phyloP scores from a whole-genome alignment of 2,329 filamentous ascomycete genomes.

The Pezicula radicicola region DNA sequence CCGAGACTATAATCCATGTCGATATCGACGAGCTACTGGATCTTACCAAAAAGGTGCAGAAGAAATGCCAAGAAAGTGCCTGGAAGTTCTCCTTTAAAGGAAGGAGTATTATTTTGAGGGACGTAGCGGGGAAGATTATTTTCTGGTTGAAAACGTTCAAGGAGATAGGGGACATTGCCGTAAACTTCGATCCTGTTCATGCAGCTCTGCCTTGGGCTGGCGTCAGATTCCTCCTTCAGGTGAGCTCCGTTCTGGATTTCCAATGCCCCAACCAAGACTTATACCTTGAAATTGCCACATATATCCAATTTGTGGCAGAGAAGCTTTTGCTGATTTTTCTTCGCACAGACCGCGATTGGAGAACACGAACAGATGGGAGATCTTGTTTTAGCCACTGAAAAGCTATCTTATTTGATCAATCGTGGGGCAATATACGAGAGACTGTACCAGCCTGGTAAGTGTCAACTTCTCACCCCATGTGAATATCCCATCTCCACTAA shows the following conservation, averaged over 20 bases:
- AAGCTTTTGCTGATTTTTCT: neutral
- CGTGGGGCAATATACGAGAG: neutral
- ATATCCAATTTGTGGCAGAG: neutral
- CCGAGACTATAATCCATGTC: no score
- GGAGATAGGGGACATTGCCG: slow-evolving; percentile 20
- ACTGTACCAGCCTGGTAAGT: no score
- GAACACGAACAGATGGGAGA: neutral
- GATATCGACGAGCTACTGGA: neutral
- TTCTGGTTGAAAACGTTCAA: slow-evolving; percentile 27
- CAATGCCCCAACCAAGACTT: no score
- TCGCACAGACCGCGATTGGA: neutral
- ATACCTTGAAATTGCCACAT: no score
- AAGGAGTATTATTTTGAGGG: slow-evolving; percentile 12
- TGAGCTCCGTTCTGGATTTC: no score
- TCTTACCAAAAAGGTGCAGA: neutral
- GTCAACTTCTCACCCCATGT: no score
- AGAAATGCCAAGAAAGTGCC: neutral
- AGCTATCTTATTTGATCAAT: neutral
- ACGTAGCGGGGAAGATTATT: slow-evolving; percentile 13
- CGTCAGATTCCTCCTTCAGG: slow-evolving; percentile 26
- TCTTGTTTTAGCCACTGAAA: neutral
- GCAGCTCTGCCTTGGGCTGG: slow-evolving; percentile 29
- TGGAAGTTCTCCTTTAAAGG: slow-evolving; percentile 4
- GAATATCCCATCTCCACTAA: no score
- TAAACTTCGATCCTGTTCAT: slow-evolving; percentile 24